phyloP scores from a whole-genome alignment of 2,329 filamentous ascomycete genomes.

The Rhytidhysteron rufulum region DNA sequence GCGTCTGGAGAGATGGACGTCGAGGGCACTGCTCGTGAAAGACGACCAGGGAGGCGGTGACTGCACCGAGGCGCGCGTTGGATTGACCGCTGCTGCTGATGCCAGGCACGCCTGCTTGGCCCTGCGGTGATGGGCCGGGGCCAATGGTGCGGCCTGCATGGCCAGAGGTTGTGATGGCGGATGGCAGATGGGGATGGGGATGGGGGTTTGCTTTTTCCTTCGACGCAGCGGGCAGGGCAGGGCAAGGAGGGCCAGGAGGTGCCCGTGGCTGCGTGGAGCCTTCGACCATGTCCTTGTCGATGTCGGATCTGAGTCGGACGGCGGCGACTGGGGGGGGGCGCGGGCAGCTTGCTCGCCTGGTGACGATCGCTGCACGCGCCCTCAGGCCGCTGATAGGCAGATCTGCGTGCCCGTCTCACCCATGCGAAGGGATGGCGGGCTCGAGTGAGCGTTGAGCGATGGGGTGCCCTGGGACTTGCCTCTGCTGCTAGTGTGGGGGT shows the following conservation, averaged over 20 bases:
- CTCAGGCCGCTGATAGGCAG: slow-evolving; percentile 24
- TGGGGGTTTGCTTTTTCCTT: slow-evolving; percentile 33
- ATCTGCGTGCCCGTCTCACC: slow-evolving; percentile 27
- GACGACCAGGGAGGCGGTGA: slow-evolving; percentile 33
- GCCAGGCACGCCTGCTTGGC: slow-evolving; percentile 33
- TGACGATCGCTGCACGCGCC: slow-evolving; percentile 32
- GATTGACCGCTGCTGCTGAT: slow-evolving; percentile 24
- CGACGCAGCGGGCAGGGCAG: no score
- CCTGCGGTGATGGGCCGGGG: slow-evolving; percentile 10
- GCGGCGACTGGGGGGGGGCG: no score
- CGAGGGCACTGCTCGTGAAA: slow-evolving; percentile 17
- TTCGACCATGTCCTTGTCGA: no score
- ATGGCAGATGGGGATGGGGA: no score
- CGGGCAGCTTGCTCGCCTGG: slow-evolving; percentile 28
- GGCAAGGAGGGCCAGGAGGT: slow-evolving; percentile 1
- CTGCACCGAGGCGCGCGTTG: slow-evolving; percentile 21
- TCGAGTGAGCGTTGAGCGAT: slow-evolving; percentile 29
- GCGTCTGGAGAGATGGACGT: slow-evolving; percentile 18
- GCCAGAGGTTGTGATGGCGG: slow-evolving; percentile 16
- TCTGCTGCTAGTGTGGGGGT: slow-evolving; percentile 39
- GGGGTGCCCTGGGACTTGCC: slow-evolving; percentile 8
- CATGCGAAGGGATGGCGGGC: slow-evolving; percentile 29
- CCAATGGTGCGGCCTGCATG: slow-evolving; percentile 25
- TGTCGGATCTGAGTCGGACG: slow-evolving; percentile 31
- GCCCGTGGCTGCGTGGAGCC: slow-evolving; percentile 15